Percentiles rank a stretch among this genome's conserved stretches.
Evolutionary conservation across 805 yeast species (phyloP).

Genomic region (Saturnispora dispora): DNA sequence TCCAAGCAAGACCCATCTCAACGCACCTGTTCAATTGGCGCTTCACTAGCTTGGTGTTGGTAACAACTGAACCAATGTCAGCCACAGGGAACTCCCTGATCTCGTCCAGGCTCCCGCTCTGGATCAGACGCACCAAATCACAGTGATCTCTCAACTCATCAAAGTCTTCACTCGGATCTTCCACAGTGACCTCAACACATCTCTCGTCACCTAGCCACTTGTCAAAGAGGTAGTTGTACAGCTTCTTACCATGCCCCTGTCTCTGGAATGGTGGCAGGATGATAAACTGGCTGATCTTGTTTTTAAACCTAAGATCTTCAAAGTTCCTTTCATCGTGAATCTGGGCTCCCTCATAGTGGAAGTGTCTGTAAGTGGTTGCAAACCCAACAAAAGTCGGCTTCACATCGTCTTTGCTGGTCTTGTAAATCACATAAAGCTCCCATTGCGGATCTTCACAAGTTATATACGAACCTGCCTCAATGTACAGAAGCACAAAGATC

Average conservation of each 20-base stretch:
- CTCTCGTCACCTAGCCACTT: conserved; percentile 44
- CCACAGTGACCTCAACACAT: conserved; percentile 73
- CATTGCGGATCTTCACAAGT: conserved; percentile 69
- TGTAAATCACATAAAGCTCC: conserved; percentile 60
- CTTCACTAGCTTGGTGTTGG: conserved; percentile 38
- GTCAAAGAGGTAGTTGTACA: conserved; percentile 50
- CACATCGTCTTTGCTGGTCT: conserved; percentile 26
- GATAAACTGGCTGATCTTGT: conserved; percentile 81
- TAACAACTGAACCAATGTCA: conserved; percentile 32
- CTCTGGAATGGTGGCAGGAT: conserved; percentile 80
- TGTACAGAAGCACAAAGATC: conserved; percentile 70
- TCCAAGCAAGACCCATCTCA: conserved; percentile 61
- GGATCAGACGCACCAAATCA: conserved; percentile 49
- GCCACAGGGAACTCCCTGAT: conserved; percentile 19
- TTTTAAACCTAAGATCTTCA: conserved; percentile 34
- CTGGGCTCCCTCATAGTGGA: conserved; percentile 54
- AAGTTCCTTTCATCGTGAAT: conserved; percentile 23
- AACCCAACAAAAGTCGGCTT: conserved; percentile 59
- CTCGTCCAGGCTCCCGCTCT: conserved; percentile 25
- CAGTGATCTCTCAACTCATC: conserved; percentile 83
- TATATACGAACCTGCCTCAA: conserved; percentile 90
- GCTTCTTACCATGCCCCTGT: conserved; percentile 55
- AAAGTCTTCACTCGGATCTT: conserved; percentile 89
- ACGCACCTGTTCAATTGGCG: conserved; percentile 70
- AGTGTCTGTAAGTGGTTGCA: conserved; percentile 74